phyloP scores from a whole-genome alignment of 2,329 filamentous ascomycete species.

The Botrytis pseudocinerea region DNA sequence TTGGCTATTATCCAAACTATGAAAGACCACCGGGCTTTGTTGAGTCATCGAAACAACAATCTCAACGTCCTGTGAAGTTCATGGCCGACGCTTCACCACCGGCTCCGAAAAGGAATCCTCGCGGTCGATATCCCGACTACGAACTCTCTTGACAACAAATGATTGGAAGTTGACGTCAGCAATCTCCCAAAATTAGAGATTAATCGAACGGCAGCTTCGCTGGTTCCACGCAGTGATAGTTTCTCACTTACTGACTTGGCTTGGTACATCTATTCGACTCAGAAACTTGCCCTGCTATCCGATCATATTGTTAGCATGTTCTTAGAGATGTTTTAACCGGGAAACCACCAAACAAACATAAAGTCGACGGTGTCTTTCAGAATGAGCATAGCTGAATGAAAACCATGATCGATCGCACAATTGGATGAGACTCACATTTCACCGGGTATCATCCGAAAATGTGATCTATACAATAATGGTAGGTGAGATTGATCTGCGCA shows the following conservation, averaged over 20 bases:
- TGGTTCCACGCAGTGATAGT: background rate
- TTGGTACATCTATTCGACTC: background rate
- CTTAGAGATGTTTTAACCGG: background rate
- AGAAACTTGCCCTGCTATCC: background rate
- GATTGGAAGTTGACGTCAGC: background rate
- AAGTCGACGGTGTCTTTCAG: background rate
- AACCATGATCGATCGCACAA: background rate
- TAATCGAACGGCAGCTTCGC: background rate
- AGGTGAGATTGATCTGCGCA: background rate
- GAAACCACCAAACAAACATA: background rate
- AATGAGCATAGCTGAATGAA: background rate
- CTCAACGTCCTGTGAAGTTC: background rate
- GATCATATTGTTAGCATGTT: background rate
- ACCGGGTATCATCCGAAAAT: background rate
- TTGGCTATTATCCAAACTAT: slow-evolving; percentile 9
- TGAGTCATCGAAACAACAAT: background rate
- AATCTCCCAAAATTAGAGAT: background rate
- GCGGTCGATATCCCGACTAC: slow-evolving; percentile 13
- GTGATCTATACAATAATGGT: background rate
- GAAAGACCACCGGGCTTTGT: background rate
- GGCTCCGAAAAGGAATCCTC: background rate
- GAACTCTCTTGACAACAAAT: background rate
- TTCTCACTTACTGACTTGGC: background rate
- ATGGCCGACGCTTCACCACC: background rate
- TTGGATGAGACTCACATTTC: background rate